Conservation (phyloP, 345 rosid species). For the Combretum micranthum region DNA sequence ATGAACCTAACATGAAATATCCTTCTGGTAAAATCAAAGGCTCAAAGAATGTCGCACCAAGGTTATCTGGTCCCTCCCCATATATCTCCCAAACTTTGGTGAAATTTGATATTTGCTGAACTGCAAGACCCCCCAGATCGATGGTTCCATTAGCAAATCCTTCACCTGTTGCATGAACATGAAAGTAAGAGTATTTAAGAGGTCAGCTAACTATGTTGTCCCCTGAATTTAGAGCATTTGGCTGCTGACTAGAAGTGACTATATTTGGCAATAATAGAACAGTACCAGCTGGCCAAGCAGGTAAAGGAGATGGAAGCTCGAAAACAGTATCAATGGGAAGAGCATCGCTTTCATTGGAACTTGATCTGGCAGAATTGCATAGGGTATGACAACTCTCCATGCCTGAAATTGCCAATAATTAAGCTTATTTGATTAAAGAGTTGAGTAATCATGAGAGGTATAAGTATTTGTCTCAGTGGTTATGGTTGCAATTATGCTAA, state of each 20-base stretch:
- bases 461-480: no score
- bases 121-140: slow-evolving; percentile 13
- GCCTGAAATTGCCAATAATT: neutral
- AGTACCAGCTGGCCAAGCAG: slow-evolving; percentile 44
- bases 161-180: slow-evolving; percentile 30
- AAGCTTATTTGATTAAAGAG: neutral
- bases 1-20: slow-evolving; percentile 19
- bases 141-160: slow-evolving; percentile 15
- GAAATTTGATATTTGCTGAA: slow-evolving; percentile 8
- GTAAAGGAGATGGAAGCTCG: slow-evolving; percentile 55
- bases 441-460: neutral
- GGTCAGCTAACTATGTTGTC: neutral
- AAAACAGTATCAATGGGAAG: slow-evolving; percentile 45
- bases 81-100: slow-evolving; percentile 11
- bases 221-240: no score
- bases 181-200: neutral
- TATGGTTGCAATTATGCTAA: no score
- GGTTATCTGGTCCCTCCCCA: slow-evolving; percentile 14
- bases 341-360: slow-evolving; percentile 20
- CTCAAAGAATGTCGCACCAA: slow-evolving; percentile 15
- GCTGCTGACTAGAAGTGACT: no score
- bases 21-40: slow-evolving; percentile 19
- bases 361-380: slow-evolving; percentile 8
- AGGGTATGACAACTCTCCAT: slow-evolving; percentile 27
- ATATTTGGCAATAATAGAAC: neutral